Evolutionary conservation across 1,284 basidiomycete species (phyloP).

Genomic region (Moniliophthora roreri): DNA sequence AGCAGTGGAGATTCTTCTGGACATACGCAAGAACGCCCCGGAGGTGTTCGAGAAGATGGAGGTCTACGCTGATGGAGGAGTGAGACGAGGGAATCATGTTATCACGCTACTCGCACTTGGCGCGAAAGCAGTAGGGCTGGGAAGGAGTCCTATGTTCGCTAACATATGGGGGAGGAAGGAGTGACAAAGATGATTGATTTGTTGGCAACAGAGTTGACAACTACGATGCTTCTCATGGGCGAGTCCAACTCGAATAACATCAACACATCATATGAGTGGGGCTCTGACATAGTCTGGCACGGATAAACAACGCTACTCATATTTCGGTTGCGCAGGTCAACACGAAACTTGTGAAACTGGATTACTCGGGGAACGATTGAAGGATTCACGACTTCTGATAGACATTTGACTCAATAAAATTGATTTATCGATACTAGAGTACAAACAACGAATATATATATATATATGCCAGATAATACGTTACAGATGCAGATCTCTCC

Average conservation of each 20-base stretch:
- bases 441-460: not conserved
- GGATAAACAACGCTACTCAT: not conserved
- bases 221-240: slow-evolving; percentile 23
- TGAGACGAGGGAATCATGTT: slow-evolving; percentile 26
- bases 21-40: slow-evolving; percentile 28
- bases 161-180: slow-evolving; percentile 29
- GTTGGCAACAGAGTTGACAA: slow-evolving; percentile 17
- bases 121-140: slow-evolving; percentile 27
- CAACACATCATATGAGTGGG: slow-evolving; percentile 21
- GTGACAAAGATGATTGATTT: slow-evolving; percentile 24
- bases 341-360: slow-evolving; percentile 11
- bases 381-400: too few relatives aligned
- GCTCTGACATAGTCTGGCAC: not conserved
- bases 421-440: not conserved
- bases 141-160: slow-evolving; percentile 27
- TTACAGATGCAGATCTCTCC: not conserved
- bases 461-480: not conserved
- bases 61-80: slow-evolving; percentile 30
- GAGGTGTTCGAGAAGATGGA: slow-evolving; percentile 28
- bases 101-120: slow-evolving; percentile 27
- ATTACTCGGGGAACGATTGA: slow-evolving; percentile 10
- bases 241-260: slow-evolving; percentile 20
- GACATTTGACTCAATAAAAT: too few relatives aligned
- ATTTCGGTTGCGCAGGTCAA: slow-evolving; percentile 10
- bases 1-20: slow-evolving; percentile 30